These are phyloP conservation scores for Microsporum canis DNA, from an alignment of 2,329 filamentous ascomycete species.

Conservation along the genomic window DNA sequence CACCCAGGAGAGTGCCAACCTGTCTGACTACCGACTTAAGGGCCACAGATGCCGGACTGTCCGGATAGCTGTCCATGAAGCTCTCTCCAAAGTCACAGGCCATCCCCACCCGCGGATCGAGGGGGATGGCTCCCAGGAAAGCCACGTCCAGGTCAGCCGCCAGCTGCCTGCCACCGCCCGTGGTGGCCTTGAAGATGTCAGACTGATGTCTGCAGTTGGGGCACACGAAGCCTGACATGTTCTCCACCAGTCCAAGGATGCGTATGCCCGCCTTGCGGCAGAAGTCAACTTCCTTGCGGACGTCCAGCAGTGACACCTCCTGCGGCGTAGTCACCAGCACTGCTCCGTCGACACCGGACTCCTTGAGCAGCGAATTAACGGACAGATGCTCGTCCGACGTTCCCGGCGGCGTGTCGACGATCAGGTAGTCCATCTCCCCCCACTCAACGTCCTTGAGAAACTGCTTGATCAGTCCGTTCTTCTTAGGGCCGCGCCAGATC, in stretches of 20 bases:
- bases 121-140: constrained; percentile 77
- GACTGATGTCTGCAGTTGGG: constrained; percentile 70
- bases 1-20: constrained; percentile 37
- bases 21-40: constrained; percentile 68
- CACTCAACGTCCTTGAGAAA: constrained; percentile 97
- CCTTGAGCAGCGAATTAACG: constrained; percentile 83
- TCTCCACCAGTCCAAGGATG: constrained; percentile 84
- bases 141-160: constrained; percentile 79
- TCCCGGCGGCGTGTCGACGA: constrained; percentile 91
- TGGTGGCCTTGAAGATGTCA: constrained; percentile 84
- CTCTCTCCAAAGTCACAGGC: constrained; percentile 95
- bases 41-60: constrained; percentile 79
- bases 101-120: constrained; percentile 92
- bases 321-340: constrained; percentile 91
- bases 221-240: constrained; percentile 96
- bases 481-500: constrained; percentile 96
- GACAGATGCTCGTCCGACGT: constrained; percentile 92
- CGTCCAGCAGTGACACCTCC: constrained; percentile 83
- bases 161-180: constrained; percentile 69
- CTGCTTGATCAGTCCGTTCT: constrained; percentile 96
- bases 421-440: constrained; percentile 84
- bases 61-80: constrained; percentile 86
- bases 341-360: constrained; percentile 85
- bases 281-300: constrained; percentile 95
- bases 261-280: constrained; percentile 87